A percentile compares a stretch with the other conserved stretches of the same genome.
These are phyloP conservation scores for Sesbania bispinosa DNA, from an alignment of 306 rosid species.

Conservation along the genomic window DNA sequence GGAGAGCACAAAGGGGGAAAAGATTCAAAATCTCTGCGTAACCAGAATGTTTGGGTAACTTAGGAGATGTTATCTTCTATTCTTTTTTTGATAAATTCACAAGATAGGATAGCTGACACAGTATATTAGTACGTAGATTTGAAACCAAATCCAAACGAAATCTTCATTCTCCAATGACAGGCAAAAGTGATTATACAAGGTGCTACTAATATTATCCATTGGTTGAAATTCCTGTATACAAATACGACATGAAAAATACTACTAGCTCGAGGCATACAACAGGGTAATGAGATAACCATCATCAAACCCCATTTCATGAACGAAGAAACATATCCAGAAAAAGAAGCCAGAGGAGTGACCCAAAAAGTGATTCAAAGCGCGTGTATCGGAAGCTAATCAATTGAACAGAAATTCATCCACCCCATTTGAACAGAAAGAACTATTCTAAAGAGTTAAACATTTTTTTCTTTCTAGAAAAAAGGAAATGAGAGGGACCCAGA, in stretches of 20 bases:
- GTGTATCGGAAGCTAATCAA: background rate
- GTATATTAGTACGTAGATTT: background rate
- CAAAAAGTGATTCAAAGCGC: background rate
- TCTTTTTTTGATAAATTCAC: background rate
- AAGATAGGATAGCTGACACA: background rate
- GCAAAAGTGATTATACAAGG: background rate
- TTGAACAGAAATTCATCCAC: background rate
- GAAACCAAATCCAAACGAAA: background rate
- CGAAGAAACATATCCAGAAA: background rate
- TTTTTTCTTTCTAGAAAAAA: background rate
- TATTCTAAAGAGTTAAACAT: background rate
- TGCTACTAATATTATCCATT: background rate
- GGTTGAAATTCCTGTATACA: background rate
- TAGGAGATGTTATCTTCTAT: too few relatives aligned
- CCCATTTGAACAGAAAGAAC: constrained; percentile 9
- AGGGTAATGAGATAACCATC: background rate
- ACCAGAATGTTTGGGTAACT: too few relatives aligned
- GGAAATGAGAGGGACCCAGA: background rate
- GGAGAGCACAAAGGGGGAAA: constrained; percentile 25
- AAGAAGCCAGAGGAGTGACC: background rate
- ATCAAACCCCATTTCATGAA: too few relatives aligned
- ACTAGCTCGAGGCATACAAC: background rate
- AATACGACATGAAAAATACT: too few relatives aligned
- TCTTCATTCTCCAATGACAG: background rate
- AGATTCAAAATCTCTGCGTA: too few relatives aligned